These are phyloP conservation scores for Sodiomyces alkalinus DNA, from an alignment of 2,329 filamentous ascomycete species.

Conservation along the genomic window DNA sequence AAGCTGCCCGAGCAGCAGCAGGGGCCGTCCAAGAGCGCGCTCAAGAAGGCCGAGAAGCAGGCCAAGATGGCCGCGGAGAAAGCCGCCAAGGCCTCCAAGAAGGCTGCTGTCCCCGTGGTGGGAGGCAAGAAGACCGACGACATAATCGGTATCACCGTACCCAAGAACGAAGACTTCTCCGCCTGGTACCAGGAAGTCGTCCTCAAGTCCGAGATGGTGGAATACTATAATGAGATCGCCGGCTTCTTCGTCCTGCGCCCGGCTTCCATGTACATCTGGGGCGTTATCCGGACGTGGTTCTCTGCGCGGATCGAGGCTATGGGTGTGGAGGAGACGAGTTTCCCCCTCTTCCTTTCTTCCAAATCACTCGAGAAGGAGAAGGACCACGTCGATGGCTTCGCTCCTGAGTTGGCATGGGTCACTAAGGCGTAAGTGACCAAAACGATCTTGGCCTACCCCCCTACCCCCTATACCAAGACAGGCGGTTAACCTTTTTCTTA, in stretches of 20 bases:
- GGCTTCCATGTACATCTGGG: conserved; percentile 52
- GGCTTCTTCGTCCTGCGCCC: conserved; percentile 89
- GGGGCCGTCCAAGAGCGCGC: conserved; percentile 42
- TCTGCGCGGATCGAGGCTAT: conserved; percentile 68
- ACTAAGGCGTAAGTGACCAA: conserved; percentile 57
- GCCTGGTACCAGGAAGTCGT: conserved; percentile 98
- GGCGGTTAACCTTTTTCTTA: conserved; percentile 1
- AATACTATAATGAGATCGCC: conserved; percentile 90
- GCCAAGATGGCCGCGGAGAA: conserved; percentile 46
- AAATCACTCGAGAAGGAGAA: conserved; percentile 83
- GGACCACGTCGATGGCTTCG: conserved; percentile 97
- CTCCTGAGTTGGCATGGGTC: conserved; percentile 80
- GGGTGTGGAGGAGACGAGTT: conserved; percentile 90
- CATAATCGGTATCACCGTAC: conserved; percentile 77
- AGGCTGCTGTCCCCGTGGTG: conserved; percentile 33
- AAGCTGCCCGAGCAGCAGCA: conserved; percentile 1
- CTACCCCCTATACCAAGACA: no score
- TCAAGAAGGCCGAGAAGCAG: conserved; percentile 52
- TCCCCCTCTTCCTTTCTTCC: conserved; percentile 87
- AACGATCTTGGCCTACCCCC: no score
- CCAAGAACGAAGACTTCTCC: conserved; percentile 75
- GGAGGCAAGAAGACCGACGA: conserved; percentile 43
- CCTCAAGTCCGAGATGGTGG: conserved; percentile 91
- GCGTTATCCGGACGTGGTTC: conserved; percentile 51
- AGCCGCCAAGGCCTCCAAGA: conserved; percentile 46